Evolutionary conservation across 106 monocot species (phyloP).

Genomic region (Phalaenopsis aphrodite): DNA sequence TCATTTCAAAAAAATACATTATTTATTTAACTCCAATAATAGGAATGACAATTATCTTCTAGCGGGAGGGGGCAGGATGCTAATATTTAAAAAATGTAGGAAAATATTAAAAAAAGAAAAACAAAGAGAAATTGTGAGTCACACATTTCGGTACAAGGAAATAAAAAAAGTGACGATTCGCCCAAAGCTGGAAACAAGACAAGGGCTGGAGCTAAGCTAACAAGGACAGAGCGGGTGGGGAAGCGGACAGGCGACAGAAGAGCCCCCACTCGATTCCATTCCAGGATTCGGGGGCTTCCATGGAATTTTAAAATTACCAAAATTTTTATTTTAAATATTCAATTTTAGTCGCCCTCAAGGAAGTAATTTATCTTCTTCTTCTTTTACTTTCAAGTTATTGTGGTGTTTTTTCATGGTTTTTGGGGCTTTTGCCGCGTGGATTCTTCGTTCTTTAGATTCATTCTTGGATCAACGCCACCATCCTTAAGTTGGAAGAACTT

Average conservation of each 20-base stretch:
- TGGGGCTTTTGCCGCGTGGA: too few relatives aligned
- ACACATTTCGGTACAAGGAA: background rate
- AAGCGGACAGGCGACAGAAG: background rate
- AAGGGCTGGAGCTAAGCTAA: constrained; percentile 2
- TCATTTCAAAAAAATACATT: background rate
- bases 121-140: background rate
- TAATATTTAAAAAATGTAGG: background rate
- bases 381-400: too few relatives aligned
- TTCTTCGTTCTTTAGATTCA: too few relatives aligned
- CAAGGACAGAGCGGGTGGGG: background rate
- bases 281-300: background rate
- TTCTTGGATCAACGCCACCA: too few relatives aligned
- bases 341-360: too few relatives aligned
- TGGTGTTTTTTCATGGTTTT: too few relatives aligned
- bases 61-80: background rate
- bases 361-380: too few relatives aligned
- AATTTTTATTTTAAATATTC: too few relatives aligned
- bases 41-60: background rate
- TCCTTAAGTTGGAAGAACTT: too few relatives aligned
- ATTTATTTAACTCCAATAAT: background rate
- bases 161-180: background rate
- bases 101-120: background rate
- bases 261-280: constrained; percentile 3
- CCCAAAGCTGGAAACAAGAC: background rate
- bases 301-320: too few relatives aligned